Conservation (phyloP, 768 basidiomycete species). For the Hygrocybe punicea region DNA sequence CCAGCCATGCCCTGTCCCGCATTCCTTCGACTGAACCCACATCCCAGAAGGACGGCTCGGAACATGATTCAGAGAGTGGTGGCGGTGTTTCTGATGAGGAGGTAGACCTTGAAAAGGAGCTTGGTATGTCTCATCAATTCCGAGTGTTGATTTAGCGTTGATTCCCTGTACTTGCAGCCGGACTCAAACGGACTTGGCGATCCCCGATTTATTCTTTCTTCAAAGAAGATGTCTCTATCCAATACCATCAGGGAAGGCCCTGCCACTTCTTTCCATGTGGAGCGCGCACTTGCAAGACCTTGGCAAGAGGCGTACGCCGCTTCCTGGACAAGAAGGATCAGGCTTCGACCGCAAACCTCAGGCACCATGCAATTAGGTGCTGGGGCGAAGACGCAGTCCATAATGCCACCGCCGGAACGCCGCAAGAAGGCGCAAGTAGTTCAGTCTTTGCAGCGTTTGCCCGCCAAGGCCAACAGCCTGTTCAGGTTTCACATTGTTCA, state of each 20-base stretch:
- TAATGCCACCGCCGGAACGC: constrained; percentile 5
- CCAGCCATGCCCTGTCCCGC: no score
- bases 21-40: no score
- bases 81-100: no score
- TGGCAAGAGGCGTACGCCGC: constrained; percentile 10
- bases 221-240: constrained; percentile 13
- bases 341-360: constrained; percentile 27
- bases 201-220: constrained; percentile 29
- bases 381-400: constrained; percentile 27
- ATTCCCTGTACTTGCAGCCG: constrained; percentile 8
- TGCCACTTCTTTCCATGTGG: constrained; percentile 24
- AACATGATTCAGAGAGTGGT: no score
- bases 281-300: constrained; percentile 9
- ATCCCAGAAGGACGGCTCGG: no score
- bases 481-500: constrained; percentile 28
- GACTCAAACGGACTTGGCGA: constrained; percentile 23
- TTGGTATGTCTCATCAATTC: neutral
- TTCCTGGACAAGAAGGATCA: constrained; percentile 25
- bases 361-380: constrained; percentile 26
- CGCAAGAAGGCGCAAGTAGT: neutral
- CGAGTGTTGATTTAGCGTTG: neutral
- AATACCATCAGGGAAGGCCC: constrained; percentile 13
- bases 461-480: constrained; percentile 23
- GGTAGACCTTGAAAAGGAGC: neutral
- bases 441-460: constrained; percentile 28